Base-by-base conservation (phyloP, 495 filamentous ascomycete species). In the Jackrogersella minutella region DNA sequence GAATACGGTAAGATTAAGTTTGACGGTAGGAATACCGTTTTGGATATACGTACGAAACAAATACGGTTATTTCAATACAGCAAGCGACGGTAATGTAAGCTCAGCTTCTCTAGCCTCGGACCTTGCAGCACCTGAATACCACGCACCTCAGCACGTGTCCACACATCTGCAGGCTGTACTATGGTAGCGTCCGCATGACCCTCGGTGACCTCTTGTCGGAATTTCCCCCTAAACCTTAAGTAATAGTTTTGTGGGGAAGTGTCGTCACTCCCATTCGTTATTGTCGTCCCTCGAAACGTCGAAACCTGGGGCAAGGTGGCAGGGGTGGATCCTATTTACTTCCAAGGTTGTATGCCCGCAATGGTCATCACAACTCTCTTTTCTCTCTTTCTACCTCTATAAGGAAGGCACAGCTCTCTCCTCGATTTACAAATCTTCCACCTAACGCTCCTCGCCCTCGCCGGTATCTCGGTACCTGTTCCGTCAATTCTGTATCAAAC, bases 221-320 rank as follows among this genome's bases (percentile, higher is more conserved):
- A 16, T 21, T 36, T 39, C 41, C 36, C 58, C 47, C 39, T 54
- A 14, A 51, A 30, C 37, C 44, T 24, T 10, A 40, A 30, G 36
- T 31, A 17, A 16, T n/a, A 21, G 36, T 53, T 53, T 68, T 62
- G 46, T 68, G 65, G 65, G 9, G 65, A 63, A 54, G 26, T 68
- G 53, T 63, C 65, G 65, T 68, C 59, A 68, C 64, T 52, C 40
- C 64, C 24, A 13, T 51, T 33, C 26, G 28, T 22, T 33, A 43
- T 44, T 58, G 44, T 21, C 40, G 34, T 37, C 30, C 62, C 47
- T 66, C 55, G 47, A 66, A 66, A 66, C 62, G 39, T 66, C 55
- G 47, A 66, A 66, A 66, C 39, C 62, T 59, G 62, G 62, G 62
- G 62, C 22, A 28, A 65, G 47, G 62, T 66, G 55, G 55, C 26